phyloP scores from a whole-genome alignment of 78 protist species.

The Dictyostelium discoideum region DNA sequence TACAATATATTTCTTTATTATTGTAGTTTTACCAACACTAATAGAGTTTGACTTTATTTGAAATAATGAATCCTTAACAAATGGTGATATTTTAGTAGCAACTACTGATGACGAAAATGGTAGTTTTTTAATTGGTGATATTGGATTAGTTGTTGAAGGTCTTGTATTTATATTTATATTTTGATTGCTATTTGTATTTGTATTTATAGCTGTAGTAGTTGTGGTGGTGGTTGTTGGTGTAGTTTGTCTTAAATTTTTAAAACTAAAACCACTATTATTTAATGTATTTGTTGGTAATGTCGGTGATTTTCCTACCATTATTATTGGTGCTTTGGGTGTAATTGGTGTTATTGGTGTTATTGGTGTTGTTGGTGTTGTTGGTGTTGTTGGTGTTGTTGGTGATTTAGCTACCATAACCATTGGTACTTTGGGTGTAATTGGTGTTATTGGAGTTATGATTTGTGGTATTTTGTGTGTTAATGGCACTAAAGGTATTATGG shows the following conservation, averaged over 20 bases:
- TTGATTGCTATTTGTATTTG: background rate
- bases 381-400: background rate
- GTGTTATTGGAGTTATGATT: background rate
- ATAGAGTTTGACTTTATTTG: background rate
- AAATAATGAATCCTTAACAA: background rate
- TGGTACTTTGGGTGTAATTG: background rate
- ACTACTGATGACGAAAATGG: background rate
- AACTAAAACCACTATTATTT: background rate
- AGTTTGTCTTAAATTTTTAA: background rate
- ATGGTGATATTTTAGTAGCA: background rate
- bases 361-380: background rate
- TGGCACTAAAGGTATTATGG: background rate
- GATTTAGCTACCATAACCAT: background rate
- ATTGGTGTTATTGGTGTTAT: background rate
- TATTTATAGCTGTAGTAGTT: too few relatives aligned
- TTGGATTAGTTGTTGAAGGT: background rate
- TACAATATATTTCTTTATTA: background rate
- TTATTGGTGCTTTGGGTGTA: background rate
- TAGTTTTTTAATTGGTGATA: background rate
- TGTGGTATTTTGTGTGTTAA: background rate
- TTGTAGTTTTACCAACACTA: background rate
- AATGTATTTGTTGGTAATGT: background rate
- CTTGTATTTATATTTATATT: background rate
- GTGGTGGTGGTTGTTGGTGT: background rate
- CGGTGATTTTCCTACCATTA: background rate